phyloP scores from a whole-genome alignment of 345 rosid species.

The Pugionium cornutum region DNA sequence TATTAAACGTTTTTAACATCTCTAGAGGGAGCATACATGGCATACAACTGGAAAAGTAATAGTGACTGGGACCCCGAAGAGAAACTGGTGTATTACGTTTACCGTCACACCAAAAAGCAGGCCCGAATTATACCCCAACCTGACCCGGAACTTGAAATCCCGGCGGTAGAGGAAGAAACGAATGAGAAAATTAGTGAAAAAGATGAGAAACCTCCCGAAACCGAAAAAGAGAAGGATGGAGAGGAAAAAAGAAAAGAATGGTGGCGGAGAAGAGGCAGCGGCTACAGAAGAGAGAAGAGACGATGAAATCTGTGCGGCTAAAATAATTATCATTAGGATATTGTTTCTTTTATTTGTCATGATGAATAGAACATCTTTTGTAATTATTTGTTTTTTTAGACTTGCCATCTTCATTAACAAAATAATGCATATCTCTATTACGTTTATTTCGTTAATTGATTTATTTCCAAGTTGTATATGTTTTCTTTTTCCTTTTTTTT shows the following conservation, averaged over 20 bases:
- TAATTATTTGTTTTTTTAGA: no score
- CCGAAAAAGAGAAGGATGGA: conserved; percentile 38
- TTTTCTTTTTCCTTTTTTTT: no score
- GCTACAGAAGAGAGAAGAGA: conserved; percentile 29
- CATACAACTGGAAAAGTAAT: conserved; percentile 66
- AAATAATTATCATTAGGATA: no score
- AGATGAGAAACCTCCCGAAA: conserved; percentile 40
- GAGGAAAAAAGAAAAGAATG: conserved; percentile 17
- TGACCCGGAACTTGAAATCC: conserved; percentile 52
- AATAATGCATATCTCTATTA: no score
- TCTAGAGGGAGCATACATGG: conserved; percentile 49
- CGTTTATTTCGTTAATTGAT: no score
- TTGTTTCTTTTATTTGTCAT: no score
- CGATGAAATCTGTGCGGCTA: conserved; percentile 11
- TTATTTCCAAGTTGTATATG: no score
- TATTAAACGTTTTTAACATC: no score
- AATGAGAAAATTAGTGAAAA: conserved; percentile 52
- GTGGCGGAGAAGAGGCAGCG: conserved; percentile 22
- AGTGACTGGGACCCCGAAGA: conserved; percentile 83
- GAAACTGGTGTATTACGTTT: conserved; percentile 80
- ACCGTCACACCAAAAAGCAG: conserved; percentile 76
- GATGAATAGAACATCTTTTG: no score
- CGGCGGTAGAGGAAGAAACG: conserved; percentile 45
- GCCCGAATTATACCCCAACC: conserved; percentile 79
- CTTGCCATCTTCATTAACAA: no score